Evolutionary conservation across 2,329 filamentous ascomycete species (phyloP).

Genomic region (Sodiomyces alkalinus): DNA sequence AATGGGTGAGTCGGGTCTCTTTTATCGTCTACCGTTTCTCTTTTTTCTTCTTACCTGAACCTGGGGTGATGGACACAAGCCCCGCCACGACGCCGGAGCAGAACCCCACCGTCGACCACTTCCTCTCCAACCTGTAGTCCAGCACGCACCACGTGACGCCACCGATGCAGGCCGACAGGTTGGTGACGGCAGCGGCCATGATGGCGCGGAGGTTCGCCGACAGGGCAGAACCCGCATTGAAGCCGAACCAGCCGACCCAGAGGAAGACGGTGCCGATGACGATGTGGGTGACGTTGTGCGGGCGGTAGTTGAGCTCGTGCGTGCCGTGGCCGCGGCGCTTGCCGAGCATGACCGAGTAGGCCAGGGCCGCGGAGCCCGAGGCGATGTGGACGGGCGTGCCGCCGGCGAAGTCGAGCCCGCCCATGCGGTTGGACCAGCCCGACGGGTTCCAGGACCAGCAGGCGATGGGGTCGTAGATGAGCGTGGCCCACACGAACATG

Average conservation of each 20-base stretch:
- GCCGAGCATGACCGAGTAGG: conserved; percentile 83
- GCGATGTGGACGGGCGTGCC: conserved; percentile 84
- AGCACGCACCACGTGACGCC: conserved; percentile 82
- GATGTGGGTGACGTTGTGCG: conserved; percentile 86
- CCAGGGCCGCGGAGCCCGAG: conserved; percentile 68
- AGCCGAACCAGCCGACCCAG: conserved; percentile 92
- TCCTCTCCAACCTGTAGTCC: conserved; percentile 76
- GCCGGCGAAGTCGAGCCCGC: conserved; percentile 76
- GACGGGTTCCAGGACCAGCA: conserved; percentile 88
- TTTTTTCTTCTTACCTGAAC: conserved; percentile 52
- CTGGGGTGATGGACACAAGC: conserved; percentile 77
- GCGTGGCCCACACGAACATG: conserved; percentile 83
- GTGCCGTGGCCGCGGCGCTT: conserved; percentile 75
- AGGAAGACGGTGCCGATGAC: conserved; percentile 87
- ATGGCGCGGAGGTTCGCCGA: conserved; percentile 70
- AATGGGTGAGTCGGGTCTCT: conserved; percentile 1
- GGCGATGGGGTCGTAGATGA: conserved; percentile 85
- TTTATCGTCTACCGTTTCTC: background rate
- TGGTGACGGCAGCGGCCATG: conserved; percentile 77
- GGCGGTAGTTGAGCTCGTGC: conserved; percentile 78
- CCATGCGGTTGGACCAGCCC: conserved; percentile 68
- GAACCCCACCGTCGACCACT: conserved; percentile 89
- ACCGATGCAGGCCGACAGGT: conserved; percentile 69
- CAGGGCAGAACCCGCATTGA: conserved; percentile 77
- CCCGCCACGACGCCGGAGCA: conserved; percentile 83